Evolutionary conservation across 441 rosid species (phyloP).

Genomic region (Pelargonium cotyledonis): DNA sequence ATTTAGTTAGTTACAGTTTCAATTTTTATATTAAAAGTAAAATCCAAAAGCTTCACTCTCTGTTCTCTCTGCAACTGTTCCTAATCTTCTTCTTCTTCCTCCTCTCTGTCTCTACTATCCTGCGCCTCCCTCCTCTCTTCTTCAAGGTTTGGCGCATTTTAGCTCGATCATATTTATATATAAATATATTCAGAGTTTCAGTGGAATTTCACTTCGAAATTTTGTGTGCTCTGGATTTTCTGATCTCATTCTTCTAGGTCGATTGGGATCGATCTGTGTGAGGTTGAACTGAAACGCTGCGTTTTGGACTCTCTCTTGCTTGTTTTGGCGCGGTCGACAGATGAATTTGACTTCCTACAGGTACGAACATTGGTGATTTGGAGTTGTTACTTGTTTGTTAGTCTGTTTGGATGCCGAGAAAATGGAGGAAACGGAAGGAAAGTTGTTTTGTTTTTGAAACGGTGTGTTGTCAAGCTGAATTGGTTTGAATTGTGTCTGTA

Average conservation of each 20-base stretch:
- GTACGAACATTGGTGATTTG: background rate
- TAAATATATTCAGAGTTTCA: too few relatives aligned
- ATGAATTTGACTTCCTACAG: background rate
- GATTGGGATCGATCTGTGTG: background rate
- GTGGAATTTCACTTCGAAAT: background rate
- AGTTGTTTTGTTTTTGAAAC: background rate
- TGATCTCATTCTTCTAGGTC: background rate
- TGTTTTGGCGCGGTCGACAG: background rate
- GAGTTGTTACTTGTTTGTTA: background rate
- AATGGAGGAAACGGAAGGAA: background rate
- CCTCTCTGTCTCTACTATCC: background rate
- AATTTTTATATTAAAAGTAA: too few relatives aligned
- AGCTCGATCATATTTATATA: background rate
- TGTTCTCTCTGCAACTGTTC: too few relatives aligned
- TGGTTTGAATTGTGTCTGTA: background rate
- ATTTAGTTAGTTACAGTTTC: too few relatives aligned
- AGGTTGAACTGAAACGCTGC: background rate
- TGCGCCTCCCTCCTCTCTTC: background rate
- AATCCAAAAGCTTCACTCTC: too few relatives aligned
- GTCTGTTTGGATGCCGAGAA: conserved; percentile 1
- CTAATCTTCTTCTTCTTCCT: background rate
- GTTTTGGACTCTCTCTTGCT: background rate
- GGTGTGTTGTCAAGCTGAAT: background rate
- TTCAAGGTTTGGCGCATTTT: background rate
- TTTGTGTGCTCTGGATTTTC: background rate